Evolutionary conservation across 1,284 basidiomycete genomes (phyloP).

Genomic region (Ceratobasidium sp.): DNA sequence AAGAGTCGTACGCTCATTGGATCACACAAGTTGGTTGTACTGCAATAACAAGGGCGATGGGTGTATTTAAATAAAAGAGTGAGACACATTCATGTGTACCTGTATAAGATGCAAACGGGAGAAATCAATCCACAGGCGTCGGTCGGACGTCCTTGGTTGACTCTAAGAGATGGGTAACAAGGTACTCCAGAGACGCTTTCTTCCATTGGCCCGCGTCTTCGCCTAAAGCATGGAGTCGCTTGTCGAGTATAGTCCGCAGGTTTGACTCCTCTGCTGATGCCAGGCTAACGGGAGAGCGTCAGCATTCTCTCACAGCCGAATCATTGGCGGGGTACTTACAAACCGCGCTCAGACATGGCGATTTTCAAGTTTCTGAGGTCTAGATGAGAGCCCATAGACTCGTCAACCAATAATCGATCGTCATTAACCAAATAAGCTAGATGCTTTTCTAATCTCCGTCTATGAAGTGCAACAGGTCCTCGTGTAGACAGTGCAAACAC

Average conservation of each 20-base stretch:
- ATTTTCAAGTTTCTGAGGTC: conserved; percentile 65
- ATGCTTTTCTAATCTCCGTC: conserved; percentile 66
- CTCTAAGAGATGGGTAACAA: conserved; percentile 26
- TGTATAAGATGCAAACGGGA: background rate
- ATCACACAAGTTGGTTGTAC: background rate
- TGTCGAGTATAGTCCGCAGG: conserved; percentile 24
- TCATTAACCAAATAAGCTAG: conserved; percentile 66
- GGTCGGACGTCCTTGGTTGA: conserved; percentile 31
- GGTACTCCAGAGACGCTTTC: conserved; percentile 10
- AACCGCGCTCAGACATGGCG: conserved; percentile 75
- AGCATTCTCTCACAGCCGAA: too few relatives aligned
- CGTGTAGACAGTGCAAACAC: conserved; percentile 66
- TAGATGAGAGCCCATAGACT: conserved; percentile 61
- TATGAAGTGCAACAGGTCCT: conserved; percentile 64
- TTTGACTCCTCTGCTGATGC: conserved; percentile 25
- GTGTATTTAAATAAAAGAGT: conserved; percentile 35
- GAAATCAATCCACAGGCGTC: conserved; percentile 30
- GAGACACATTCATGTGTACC: background rate
- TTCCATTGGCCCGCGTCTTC: conserved; percentile 34
- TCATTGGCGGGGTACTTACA: conserved; percentile 68
- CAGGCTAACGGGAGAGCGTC: background rate
- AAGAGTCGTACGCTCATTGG: background rate
- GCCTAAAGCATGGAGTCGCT: conserved; percentile 24
- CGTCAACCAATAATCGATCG: conserved; percentile 66
- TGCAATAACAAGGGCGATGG: conserved; percentile 23